Base-by-base conservation (phyloP, 2,329 filamentous ascomycete genomes). In the Colletotrichum lentis region DNA sequence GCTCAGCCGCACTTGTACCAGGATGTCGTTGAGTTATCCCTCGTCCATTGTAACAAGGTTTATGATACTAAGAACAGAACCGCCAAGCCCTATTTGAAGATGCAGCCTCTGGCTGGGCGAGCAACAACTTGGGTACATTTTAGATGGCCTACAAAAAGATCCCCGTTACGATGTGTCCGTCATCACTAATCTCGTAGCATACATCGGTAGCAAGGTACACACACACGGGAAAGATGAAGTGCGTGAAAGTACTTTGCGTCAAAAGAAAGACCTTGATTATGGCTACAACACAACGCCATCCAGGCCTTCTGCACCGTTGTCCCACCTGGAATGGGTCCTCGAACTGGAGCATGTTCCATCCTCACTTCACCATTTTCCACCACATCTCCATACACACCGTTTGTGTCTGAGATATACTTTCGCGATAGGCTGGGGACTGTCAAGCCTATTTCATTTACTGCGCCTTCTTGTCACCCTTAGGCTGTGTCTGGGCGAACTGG, bases 401-500 rank as follows among this genome's bases (percentile, higher is more conserved):
- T 14, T 41, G 41, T 41, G 31, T 43, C 35, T 27, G 6, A 50
- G 35, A 1, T 27, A 8, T 18, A 18, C 16, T 14, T 31, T 3
- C 18, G 16, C 18, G 12, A n/a, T 31, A n/a, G 27, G 12, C 5
- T n/a, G 7, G 37, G 27, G n/a, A 39, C 31, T 16, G 14, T 52
- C 31, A 11, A 31, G 5, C 16, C 16, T 18, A 7, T 16, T 39
- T 24, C 11, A 12, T 44, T 44, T 84, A 86, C 76, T 81, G 83
- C 16, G 84, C 81, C 84, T 92, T 92, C 81, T 87, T 88, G 61
- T 84, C 83, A 14, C 77, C 79, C 54, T 84, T 81, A 65, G 80
- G 74, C 72, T 85, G 82, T 14, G 86, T 85, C 67, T 84, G 81
- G 68, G 89, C 86, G 73, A 94, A 91, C 84, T 96, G 89, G 77